Evolutionary conservation across 2,329 filamentous ascomycete genomes (phyloP).

Genomic region (Botrytis fabae): DNA sequence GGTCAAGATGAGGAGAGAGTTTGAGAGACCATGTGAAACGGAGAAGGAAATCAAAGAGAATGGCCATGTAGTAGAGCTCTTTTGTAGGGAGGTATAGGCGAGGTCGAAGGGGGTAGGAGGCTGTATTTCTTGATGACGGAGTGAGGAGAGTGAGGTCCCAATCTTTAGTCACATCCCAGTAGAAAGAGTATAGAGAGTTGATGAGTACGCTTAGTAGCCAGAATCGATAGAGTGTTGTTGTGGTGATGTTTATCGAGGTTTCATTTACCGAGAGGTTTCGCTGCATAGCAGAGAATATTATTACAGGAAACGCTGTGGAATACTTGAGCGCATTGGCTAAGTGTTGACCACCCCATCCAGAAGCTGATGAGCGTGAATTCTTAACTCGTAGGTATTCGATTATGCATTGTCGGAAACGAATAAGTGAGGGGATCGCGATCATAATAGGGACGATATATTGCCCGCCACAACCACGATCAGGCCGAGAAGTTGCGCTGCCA

Average conservation of each 20-base stretch:
- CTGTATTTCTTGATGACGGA: slow-evolving; percentile 17
- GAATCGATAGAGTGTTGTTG: slow-evolving; percentile 50
- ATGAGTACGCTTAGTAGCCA: slow-evolving; percentile 74
- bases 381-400: slow-evolving; percentile 80
- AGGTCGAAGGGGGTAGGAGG: slow-evolving; percentile 63
- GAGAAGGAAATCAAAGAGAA: slow-evolving; percentile 75
- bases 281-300: slow-evolving; percentile 75
- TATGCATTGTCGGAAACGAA: slow-evolving; percentile 87
- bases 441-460: slow-evolving; percentile 78
- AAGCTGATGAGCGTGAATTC: slow-evolving; percentile 45
- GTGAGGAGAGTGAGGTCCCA: slow-evolving; percentile 91
- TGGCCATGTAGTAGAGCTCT: slow-evolving; percentile 78
- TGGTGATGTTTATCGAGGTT: slow-evolving; percentile 42
- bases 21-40: slow-evolving; percentile 92
- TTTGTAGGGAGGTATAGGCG: slow-evolving; percentile 71
- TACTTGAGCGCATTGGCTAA: slow-evolving; percentile 95
- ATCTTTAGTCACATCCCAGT: slow-evolving; percentile 95
- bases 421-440: slow-evolving; percentile 78
- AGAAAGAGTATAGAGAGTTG: slow-evolving; percentile 95
- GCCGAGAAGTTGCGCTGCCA: slow-evolving; percentile 73
- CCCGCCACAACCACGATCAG: slow-evolving; percentile 80
- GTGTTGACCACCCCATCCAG: slow-evolving; percentile 79
- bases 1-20: slow-evolving; percentile 77
- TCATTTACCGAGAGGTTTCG: slow-evolving; percentile 53
- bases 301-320: slow-evolving; percentile 88